Evolutionary conservation across 2,329 filamentous ascomycete species (phyloP).

Genomic region (Intubia oerlemansii): DNA sequence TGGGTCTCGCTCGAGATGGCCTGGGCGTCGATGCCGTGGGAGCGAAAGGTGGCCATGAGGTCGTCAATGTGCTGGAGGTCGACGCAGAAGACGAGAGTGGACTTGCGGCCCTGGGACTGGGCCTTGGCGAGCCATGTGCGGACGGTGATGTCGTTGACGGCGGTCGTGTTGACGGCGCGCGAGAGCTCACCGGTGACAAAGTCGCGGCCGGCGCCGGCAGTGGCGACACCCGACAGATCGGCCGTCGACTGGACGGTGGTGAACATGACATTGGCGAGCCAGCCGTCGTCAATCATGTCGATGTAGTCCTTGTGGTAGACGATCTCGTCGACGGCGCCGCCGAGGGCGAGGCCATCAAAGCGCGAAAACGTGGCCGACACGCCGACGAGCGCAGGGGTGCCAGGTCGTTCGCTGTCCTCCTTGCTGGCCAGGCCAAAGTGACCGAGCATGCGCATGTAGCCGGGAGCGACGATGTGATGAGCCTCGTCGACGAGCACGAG

Average conservation of each 20-base stretch:
- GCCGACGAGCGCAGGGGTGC: slow-evolving; percentile 53
- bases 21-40: slow-evolving; percentile 56
- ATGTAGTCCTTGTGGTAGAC: slow-evolving; percentile 71
- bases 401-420: slow-evolving; percentile 12
- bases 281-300: slow-evolving; percentile 63
- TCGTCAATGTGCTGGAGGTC: slow-evolving; percentile 63
- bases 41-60: slow-evolving; percentile 56
- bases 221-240: slow-evolving; percentile 51
- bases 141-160: slow-evolving; percentile 67
- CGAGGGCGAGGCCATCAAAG: slow-evolving; percentile 66
- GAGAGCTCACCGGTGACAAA: slow-evolving; percentile 66
- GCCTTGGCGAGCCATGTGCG: slow-evolving; percentile 71
- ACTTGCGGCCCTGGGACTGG: slow-evolving; percentile 24
- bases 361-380: slow-evolving; percentile 60
- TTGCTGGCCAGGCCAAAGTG: slow-evolving; percentile 48
- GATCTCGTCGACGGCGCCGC: slow-evolving; percentile 77
- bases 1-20: slow-evolving; percentile 73
- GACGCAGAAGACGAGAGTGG: slow-evolving; percentile 86
- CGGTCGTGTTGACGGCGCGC: slow-evolving; percentile 57
- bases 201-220: slow-evolving; percentile 46
- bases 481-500: slow-evolving; percentile 88
- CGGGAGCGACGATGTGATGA: slow-evolving; percentile 78
- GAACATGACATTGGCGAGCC: slow-evolving; percentile 81
- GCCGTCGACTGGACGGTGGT: slow-evolving; percentile 75
- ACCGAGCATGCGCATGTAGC: slow-evolving; percentile 54